Evolutionary conservation across 345 rosid genomes (phyloP).

Genomic region (Citrus sinensis): DNA sequence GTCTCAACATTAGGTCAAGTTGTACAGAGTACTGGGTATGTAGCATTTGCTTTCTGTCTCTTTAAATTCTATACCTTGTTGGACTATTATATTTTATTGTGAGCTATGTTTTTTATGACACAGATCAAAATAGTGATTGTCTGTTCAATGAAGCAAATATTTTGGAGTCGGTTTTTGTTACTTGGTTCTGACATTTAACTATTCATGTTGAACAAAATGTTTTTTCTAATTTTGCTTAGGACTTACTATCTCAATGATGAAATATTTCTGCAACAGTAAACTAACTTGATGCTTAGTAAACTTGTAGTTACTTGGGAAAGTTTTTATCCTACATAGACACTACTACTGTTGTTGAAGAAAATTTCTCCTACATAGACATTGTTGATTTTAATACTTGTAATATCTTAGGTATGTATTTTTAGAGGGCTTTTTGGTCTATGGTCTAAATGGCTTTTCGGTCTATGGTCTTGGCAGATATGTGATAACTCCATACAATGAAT

Average conservation of each 20-base stretch:
- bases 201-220: background rate
- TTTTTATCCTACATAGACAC: background rate
- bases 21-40: slow-evolving; percentile 97
- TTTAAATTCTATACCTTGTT: background rate
- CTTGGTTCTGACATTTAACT: background rate
- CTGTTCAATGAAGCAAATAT: background rate
- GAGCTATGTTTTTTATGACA: background rate
- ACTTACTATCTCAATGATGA: background rate
- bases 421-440: slow-evolving; percentile 4
- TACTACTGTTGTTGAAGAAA: slow-evolving; percentile 3
- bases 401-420: background rate
- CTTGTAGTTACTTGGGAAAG: background rate
- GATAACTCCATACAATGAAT: slow-evolving; percentile 90
- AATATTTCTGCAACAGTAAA: background rate
- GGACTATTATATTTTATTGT: background rate
- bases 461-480: slow-evolving; percentile 60
- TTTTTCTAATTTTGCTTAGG: background rate
- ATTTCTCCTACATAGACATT: background rate
- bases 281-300: background rate
- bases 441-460: slow-evolving; percentile 3
- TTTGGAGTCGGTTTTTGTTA: background rate
- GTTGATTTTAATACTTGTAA: background rate
- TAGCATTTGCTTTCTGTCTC: slow-evolving; percentile 10
- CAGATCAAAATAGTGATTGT: background rate
- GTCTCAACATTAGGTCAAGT: slow-evolving; percentile 98